Evolutionary conservation across 1,139 yeast genomes (phyloP).

Genomic region (Saccharomyces hybrid): DNA sequence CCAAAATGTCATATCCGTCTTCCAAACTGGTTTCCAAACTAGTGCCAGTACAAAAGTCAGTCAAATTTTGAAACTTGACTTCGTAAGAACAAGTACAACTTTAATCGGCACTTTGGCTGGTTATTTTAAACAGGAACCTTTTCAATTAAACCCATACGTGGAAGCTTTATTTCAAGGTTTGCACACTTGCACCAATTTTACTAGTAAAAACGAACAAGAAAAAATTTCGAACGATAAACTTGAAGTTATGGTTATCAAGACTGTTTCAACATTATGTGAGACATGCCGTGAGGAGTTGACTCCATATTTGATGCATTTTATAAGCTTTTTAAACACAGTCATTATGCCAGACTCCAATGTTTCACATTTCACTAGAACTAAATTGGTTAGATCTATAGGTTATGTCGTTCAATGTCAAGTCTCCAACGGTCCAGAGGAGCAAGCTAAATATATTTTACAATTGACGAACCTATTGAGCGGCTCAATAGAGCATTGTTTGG

Average conservation of each 20-base stretch:
- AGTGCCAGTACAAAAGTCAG: conserved; percentile 9
- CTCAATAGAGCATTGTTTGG: conserved; percentile 19
- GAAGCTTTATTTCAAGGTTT: conserved; percentile 41
- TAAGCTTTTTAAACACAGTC: conserved; percentile 46
- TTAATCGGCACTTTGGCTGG: conserved; percentile 49
- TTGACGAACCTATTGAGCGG: conserved; percentile 25
- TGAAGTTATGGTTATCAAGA: conserved; percentile 44
- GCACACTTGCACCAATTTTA: conserved; percentile 22
- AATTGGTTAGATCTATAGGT: conserved; percentile 54
- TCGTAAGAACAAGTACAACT: conserved; percentile 42
- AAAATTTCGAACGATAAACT: conserved; percentile 17
- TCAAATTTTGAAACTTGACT: conserved; percentile 19
- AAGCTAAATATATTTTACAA: conserved; percentile 32
- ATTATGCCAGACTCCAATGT: conserved; percentile 37
- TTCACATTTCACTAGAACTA: conserved; percentile 49
- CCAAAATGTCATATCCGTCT: conserved; percentile 24
- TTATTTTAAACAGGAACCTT: conserved; percentile 40
- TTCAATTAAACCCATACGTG: conserved; percentile 43
- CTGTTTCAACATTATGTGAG: conserved; percentile 56
- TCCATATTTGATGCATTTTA: conserved; percentile 46
- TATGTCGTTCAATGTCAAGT: conserved; percentile 49
- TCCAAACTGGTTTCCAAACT: conserved; percentile 23
- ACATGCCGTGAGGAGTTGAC: conserved; percentile 46
- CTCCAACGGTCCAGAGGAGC: conserved; percentile 38
- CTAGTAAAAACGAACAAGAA: conserved; percentile 5